Evolutionary conservation across 441 rosid species (phyloP).

Genomic region (Aleurites moluccanus): DNA sequence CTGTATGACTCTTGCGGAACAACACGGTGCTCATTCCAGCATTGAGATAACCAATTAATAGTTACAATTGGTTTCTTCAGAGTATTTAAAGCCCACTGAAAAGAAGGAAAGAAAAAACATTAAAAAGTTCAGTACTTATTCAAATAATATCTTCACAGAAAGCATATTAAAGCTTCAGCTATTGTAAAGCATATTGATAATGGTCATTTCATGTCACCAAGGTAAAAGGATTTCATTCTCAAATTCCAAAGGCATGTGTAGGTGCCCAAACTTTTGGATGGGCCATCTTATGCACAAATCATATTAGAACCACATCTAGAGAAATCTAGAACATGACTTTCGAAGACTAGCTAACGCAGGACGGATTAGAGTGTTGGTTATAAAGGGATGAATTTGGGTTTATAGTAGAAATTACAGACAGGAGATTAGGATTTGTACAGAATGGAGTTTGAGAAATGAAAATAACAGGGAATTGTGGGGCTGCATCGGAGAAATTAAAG

Average conservation of each 20-base stretch:
- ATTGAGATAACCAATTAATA: constrained; percentile 79
- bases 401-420: too few species aligned
- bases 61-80: constrained; percentile 88
- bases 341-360: background rate
- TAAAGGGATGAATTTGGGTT: too few species aligned
- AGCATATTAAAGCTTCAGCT: background rate
- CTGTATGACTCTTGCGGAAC: constrained; percentile 86
- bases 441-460: too few species aligned
- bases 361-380: too few species aligned
- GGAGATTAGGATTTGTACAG: too few species aligned
- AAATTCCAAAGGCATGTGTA: background rate
- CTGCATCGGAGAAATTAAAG: too few species aligned
- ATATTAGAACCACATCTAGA: background rate
- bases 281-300: constrained; percentile 5
- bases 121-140: constrained; percentile 18
- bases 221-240: background rate
- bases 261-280: background rate
- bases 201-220: background rate
- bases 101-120: constrained; percentile 15
- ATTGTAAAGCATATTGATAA: background rate
- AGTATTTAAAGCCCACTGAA: constrained; percentile 90
- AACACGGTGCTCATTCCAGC: constrained; percentile 95
- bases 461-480: too few species aligned
- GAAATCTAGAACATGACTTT: background rate
- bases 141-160: background rate